These are phyloP conservation scores for Huntiella abstrusa DNA, from an alignment of 2,329 filamentous ascomycete species.

Conservation along the genomic window DNA sequence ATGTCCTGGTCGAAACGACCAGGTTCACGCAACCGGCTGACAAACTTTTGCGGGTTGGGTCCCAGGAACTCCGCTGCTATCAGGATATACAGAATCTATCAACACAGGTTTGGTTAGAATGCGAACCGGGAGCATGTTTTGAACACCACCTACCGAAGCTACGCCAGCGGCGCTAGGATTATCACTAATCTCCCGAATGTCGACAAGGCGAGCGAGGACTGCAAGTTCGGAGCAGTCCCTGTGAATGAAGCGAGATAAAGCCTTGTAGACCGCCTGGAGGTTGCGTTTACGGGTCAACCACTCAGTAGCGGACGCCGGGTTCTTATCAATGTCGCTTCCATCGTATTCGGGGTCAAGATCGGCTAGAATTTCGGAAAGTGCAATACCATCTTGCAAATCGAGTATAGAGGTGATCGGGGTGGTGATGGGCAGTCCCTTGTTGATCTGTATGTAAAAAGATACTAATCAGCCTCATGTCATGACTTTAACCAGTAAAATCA, in stretches of 20 bases:
- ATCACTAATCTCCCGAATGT: slow-evolving; percentile 39
- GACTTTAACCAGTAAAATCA: not conserved
- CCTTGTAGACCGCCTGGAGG: slow-evolving; percentile 35
- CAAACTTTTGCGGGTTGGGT: slow-evolving; percentile 34
- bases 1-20: slow-evolving; percentile 21
- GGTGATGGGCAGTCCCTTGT: slow-evolving; percentile 25
- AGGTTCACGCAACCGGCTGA: slow-evolving; percentile 24
- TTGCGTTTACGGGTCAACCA: slow-evolving; percentile 32
- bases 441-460: slow-evolving; percentile 15
- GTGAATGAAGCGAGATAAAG: slow-evolving; percentile 35
- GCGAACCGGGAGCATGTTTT: not conserved
- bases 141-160: slow-evolving; percentile 25
- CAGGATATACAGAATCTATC: slow-evolving; percentile 40
- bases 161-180: slow-evolving; percentile 36
- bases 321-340: slow-evolving; percentile 31
- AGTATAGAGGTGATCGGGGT: slow-evolving; percentile 29
- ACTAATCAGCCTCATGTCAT: not conserved
- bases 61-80: slow-evolving; percentile 42
- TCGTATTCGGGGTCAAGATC: slow-evolving; percentile 40
- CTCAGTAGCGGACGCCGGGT: slow-evolving; percentile 21
- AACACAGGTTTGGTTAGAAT: not conserved
- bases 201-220: slow-evolving; percentile 31
- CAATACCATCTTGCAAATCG: slow-evolving; percentile 32
- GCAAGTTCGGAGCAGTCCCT: slow-evolving; percentile 31
- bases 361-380: slow-evolving; percentile 36